Percentiles rank a stretch among this genome's conserved stretches.
These are phyloP conservation scores for Mychonastes homosphaera DNA, from an alignment of 139 green algal genomes.

Conservation along the genomic window DNA sequence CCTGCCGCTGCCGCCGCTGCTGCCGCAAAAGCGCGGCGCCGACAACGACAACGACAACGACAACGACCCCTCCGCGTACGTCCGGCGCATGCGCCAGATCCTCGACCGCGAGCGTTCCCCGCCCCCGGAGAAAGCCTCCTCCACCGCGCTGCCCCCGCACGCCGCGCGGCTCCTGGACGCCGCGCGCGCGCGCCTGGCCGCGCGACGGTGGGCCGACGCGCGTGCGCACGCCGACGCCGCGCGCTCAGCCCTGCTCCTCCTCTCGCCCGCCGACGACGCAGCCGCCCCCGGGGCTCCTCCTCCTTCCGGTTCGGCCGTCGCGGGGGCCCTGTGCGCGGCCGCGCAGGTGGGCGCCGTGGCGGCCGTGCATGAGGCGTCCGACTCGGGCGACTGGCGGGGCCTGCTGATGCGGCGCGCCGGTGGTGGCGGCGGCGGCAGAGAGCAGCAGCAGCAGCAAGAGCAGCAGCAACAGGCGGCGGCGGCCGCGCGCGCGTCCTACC, in stretches of 20 bases:
- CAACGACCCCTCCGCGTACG: too few relatives aligned
- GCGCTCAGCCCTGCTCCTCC: too few relatives aligned
- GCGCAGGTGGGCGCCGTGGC: slow-evolving; percentile 1
- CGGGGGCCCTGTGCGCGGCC: too few relatives aligned
- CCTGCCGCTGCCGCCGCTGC: too few relatives aligned
- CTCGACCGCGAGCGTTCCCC: too few relatives aligned
- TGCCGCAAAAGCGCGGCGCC: too few relatives aligned
- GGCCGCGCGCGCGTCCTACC: slow-evolving; percentile 10
- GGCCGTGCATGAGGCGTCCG: not conserved
- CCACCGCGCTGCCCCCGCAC: not conserved
- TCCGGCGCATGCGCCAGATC: too few relatives aligned
- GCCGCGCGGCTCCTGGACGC: not conserved
- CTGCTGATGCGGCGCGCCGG: not conserved
- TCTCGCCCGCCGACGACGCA: too few relatives aligned
- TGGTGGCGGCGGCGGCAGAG: slow-evolving; percentile 1
- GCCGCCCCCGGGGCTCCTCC: too few relatives aligned
- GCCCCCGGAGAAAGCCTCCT: too few relatives aligned
- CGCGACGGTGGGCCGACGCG: not conserved
- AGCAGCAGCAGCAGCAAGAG: not conserved
- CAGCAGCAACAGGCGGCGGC: not conserved
- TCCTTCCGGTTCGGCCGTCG: too few relatives aligned
- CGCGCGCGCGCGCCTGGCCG: not conserved
- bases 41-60: too few relatives aligned
- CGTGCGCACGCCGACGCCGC: slow-evolving; percentile 1
- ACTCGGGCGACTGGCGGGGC: slow-evolving; percentile 5